Conservation (phyloP, 2,329 filamentous ascomycete species). For the Colletotrichum sp. region DNA sequence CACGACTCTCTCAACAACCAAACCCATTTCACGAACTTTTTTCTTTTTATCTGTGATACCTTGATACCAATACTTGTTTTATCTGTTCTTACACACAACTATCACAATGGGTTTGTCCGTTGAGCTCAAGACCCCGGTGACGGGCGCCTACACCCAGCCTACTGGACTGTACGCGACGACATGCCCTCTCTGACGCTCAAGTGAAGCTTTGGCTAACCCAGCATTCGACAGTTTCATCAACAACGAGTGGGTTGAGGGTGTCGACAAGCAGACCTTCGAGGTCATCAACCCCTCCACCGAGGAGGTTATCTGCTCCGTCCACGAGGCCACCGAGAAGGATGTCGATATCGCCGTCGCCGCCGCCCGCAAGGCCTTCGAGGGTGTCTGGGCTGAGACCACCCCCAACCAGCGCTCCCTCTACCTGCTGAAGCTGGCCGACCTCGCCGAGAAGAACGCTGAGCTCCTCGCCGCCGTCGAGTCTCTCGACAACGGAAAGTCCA, state of each 20-base stretch:
- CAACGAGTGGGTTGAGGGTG: constrained; percentile 85
- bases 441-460: constrained; percentile 80
- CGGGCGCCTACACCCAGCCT: constrained; percentile 64
- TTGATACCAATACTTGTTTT: constrained; percentile 12
- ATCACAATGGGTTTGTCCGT: constrained; percentile 52
- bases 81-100: not conserved
- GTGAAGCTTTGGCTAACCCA: not conserved
- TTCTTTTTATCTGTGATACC: constrained; percentile 2
- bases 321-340: constrained; percentile 89
- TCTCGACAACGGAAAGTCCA: constrained; percentile 86
- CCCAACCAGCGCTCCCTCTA: constrained; percentile 74
- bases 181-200: not conserved
- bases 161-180: constrained; percentile 62
- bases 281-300: constrained; percentile 89
- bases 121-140: constrained; percentile 72
- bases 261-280: constrained; percentile 90
- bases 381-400: constrained; percentile 69
- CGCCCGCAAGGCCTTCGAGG: constrained; percentile 85
- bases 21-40: not conserved
- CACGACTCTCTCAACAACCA: not conserved
- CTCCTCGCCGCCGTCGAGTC: constrained; percentile 83
- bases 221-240: constrained; percentile 78
- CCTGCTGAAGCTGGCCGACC: constrained; percentile 78
- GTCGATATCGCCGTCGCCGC: constrained; percentile 80
- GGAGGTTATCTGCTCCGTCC: constrained; percentile 81